Evolutionary conservation across 805 yeast species (phyloP), one percentile per base, ranked within the genome.

Genomic region (Isabelozyma rhagii): DNA sequence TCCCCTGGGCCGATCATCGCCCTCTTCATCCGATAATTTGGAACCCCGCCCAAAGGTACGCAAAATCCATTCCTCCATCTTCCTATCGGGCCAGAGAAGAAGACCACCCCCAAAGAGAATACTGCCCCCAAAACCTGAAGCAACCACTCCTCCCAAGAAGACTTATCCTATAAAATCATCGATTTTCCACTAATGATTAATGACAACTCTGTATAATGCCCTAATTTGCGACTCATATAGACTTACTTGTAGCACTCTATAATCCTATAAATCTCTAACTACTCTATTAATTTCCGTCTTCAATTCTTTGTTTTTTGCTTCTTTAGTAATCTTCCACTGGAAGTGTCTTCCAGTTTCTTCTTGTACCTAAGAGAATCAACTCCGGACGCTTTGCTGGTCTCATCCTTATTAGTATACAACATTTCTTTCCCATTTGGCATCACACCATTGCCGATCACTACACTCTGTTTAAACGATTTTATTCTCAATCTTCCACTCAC

Each of bases 391-490:
- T 31, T 31, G 36, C n/a, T 31, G 5, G 36, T 10, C 10, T 31
- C 36, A 13, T 31, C 36, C n/a, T 31, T 31, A 31, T 31, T 31
- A 31, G 36, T 31, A 15, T 64, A 62, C 15, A 67, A 65, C 13
- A 57, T 69, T 49, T 71, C 77, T 28, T 31, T 28, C 46, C 49
- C 58, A 34, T 63, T 43, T 10, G 38, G 6, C 11, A 21, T 29
- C 7, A 2, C 45, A 34, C 52, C 59, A 48, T 77, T 79, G 9
- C 85, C 91, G 2, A 81, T 64, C 47, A 71, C 74, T 3, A 87
- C 71, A 0, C 88, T 84, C 63, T 92, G 97, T 60, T 91, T 92
- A 60, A 86, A 85, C 52, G 92, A 82, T 58, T 82, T 81, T 28
- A 78, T 70, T 53, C 97, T 78, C 57, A 92, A 70, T 55, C 90